phyloP scores from a whole-genome alignment of 2,329 filamentous ascomycete species.

The Fusarium hainanense region DNA sequence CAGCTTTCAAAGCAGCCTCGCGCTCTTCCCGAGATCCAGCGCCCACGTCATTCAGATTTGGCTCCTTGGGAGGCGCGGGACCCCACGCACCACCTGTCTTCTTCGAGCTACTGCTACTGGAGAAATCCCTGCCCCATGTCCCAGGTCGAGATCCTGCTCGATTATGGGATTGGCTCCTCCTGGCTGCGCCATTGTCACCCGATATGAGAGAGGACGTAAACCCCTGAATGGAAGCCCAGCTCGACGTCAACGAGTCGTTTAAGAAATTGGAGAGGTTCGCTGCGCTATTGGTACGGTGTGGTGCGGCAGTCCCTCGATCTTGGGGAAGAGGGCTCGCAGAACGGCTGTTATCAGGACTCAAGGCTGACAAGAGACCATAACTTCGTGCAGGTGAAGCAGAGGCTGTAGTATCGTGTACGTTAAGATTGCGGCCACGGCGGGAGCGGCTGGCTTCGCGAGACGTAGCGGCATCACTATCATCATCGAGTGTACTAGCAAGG shows the following conservation, averaged over 20 bases:
- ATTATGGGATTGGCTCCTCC: constrained; percentile 41
- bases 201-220: constrained; percentile 61
- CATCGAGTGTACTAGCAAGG: constrained; percentile 50
- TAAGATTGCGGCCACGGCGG: constrained; percentile 38
- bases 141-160: constrained; percentile 38
- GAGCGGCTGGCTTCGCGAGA: constrained; percentile 32
- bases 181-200: constrained; percentile 38
- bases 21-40: constrained; percentile 65
- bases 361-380: constrained; percentile 47
- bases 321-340: constrained; percentile 62
- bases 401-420: constrained; percentile 25
- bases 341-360: constrained; percentile 56
- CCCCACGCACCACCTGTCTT: constrained; percentile 57
- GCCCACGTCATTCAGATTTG: constrained; percentile 61
- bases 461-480: constrained; percentile 39
- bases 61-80: constrained; percentile 55
- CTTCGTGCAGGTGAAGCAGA: constrained; percentile 51
- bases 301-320: constrained; percentile 49
- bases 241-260: constrained; percentile 63
- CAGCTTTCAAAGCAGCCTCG: constrained; percentile 65
- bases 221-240: constrained; percentile 67
- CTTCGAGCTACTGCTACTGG: constrained; percentile 26
- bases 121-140: constrained; percentile 34
- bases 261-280: constrained; percentile 57
- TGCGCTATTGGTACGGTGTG: constrained; percentile 50